A percentile compares a stretch with the other conserved stretches of the same genome.
Evolutionary conservation across 179 eudicot genomes (phyloP).

Genomic region (Beta macrorhiza): DNA sequence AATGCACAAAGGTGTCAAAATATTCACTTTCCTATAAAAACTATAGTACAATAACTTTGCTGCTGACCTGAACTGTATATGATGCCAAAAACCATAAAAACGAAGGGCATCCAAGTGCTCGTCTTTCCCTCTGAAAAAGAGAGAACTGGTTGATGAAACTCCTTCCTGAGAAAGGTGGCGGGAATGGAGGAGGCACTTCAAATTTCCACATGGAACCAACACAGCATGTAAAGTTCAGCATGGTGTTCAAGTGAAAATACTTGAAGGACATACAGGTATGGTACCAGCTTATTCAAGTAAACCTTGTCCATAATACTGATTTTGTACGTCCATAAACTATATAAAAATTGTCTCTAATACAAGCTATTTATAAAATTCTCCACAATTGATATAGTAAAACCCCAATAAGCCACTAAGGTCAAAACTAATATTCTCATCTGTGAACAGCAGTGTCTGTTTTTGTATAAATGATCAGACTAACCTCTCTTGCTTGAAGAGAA

Average conservation of each 20-base stretch:
- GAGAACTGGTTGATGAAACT: slow-evolving; percentile 51
- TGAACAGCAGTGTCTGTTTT: neutral
- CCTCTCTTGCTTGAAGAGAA: neutral
- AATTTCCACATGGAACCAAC: slow-evolving; percentile 39
- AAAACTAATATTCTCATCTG: neutral
- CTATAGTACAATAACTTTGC: slow-evolving; percentile 4
- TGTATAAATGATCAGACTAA: neutral
- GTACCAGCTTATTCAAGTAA: slow-evolving; percentile 1
- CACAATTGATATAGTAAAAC: neutral
- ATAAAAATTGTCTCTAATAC: too few species aligned
- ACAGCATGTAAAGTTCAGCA: slow-evolving; percentile 40
- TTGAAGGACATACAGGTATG: slow-evolving; percentile 29
- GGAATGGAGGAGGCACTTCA: slow-evolving; percentile 95
- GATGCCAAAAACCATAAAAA: slow-evolving; percentile 65
- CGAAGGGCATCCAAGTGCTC: slow-evolving; percentile 79
- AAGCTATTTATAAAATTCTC: neutral
- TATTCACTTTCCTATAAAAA: neutral
- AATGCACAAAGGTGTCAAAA: slow-evolving; percentile 13
- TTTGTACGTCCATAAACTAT: neutral
- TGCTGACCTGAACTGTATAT: slow-evolving; percentile 59
- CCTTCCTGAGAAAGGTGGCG: slow-evolving; percentile 87
- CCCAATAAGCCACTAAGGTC: neutral
- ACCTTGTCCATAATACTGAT: neutral
- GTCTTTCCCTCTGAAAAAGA: slow-evolving; percentile 57
- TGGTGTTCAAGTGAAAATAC: slow-evolving; percentile 34